These are phyloP conservation scores for Poa annua DNA, from an alignment of 176 grass and related monocot genomes.

Conservation along the genomic window DNA sequence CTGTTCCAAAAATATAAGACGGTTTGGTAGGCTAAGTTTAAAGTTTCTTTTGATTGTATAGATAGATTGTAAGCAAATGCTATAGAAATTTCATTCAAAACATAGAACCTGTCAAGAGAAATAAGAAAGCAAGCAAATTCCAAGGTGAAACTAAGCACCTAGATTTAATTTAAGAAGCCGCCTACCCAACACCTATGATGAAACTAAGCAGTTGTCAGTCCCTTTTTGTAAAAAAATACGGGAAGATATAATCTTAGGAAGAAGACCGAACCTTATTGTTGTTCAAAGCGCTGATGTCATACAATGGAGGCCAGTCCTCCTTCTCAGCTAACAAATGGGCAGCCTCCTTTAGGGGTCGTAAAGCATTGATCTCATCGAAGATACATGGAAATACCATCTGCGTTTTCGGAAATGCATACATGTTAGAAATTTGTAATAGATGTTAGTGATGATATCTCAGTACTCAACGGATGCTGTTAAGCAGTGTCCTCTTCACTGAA, in stretches of 20 bases:
- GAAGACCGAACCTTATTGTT: slow-evolving; percentile 70
- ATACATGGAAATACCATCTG: slow-evolving; percentile 90
- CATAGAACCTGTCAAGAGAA: background rate
- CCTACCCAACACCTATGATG: background rate
- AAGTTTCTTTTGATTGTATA: too few relatives aligned
- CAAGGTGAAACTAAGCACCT: background rate
- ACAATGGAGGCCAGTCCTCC: slow-evolving; percentile 76
- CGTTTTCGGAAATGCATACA: background rate
- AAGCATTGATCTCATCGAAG: slow-evolving; percentile 81
- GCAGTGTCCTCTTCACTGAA: background rate
- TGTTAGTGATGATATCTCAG: background rate
- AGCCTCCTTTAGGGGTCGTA: slow-evolving; percentile 69
- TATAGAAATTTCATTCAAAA: background rate
- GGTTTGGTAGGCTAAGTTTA: too few relatives aligned
- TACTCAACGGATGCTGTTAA: background rate
- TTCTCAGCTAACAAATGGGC: slow-evolving; percentile 80
- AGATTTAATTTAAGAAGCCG: background rate
- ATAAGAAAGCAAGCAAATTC: background rate
- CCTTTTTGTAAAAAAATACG: background rate
- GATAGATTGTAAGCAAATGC: background rate
- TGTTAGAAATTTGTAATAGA: background rate
- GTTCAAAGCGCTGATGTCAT: slow-evolving; percentile 66
- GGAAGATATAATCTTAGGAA: background rate
- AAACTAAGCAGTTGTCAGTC: background rate
- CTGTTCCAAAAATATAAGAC: too few relatives aligned